phyloP scores from a whole-genome alignment of 192 early-diverging fungal genomes.

The Pecoramyces ruminantium region DNA sequence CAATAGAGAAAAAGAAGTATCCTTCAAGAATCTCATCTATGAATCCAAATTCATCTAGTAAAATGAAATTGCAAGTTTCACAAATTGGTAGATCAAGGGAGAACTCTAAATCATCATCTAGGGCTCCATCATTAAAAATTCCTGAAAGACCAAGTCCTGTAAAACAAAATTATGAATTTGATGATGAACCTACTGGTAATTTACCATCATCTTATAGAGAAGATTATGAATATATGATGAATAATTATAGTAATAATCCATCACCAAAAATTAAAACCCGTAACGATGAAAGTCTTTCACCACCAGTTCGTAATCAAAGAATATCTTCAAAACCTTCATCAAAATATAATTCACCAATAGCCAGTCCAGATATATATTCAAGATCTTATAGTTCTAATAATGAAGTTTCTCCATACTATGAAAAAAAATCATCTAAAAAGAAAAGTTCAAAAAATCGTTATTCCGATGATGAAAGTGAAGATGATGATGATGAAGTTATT shows the following conservation, averaged over 20 bases:
- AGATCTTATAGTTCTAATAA: not conserved
- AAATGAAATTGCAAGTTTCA: not conserved
- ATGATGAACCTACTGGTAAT: not conserved
- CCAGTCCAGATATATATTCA: not conserved
- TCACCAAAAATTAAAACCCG: not conserved
- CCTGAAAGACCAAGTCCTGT: not conserved
- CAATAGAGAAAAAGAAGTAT: not conserved
- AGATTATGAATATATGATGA: not conserved
- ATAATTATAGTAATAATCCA: not conserved
- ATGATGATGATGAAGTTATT: not conserved
- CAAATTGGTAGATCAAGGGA: not conserved
- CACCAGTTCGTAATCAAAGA: not conserved
- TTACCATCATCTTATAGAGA: not conserved
- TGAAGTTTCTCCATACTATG: not conserved
- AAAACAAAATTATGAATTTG: not conserved
- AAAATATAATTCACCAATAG: not conserved
- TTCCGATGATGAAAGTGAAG: not conserved
- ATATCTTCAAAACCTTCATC: not conserved
- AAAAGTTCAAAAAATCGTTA: not conserved
- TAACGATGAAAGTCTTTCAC: not conserved
- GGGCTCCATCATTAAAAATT: not conserved
- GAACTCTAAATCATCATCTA: not conserved
- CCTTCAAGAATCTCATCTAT: not conserved
- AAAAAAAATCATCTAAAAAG: not conserved
- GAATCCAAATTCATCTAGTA: not conserved